Evolutionary conservation across 768 basidiomycete species (phyloP).

Genomic region (Tylopilus balloui): DNA sequence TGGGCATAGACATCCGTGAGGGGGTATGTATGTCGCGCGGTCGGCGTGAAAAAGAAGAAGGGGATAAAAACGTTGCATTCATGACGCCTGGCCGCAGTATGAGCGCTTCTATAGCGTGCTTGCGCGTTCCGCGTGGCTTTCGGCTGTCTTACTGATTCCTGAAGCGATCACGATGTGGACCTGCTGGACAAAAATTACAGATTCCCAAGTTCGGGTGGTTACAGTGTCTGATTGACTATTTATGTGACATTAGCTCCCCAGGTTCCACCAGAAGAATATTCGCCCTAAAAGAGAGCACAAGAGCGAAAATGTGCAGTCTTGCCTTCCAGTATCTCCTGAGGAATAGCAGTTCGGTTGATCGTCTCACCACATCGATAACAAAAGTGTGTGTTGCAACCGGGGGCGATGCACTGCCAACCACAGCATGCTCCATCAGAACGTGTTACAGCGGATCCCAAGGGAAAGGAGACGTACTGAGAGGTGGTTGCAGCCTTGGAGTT

Average conservation of each 20-base stretch:
- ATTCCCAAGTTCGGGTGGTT: not conserved
- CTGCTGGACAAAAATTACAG: not conserved
- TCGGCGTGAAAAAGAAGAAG: constrained; percentile 10
- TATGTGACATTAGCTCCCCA: not conserved
- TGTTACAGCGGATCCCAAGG: not conserved
- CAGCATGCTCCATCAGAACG: not conserved
- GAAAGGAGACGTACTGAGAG: constrained; percentile 43
- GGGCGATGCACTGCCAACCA: constrained; percentile 43
- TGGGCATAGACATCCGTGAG: not conserved
- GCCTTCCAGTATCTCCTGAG: constrained; percentile 30
- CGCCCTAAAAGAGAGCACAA: constrained; percentile 26
- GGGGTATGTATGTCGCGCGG: not conserved
- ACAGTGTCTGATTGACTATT: not conserved
- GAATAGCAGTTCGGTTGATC: constrained; percentile 40
- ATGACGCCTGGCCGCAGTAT: constrained; percentile 10
- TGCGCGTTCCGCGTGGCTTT: not conserved
- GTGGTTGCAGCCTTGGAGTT: constrained; percentile 51
- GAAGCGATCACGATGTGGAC: not conserved
- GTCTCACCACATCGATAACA: constrained; percentile 47
- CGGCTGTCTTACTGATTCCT: not conserved
- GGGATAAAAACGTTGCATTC: constrained; percentile 11
- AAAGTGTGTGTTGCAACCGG: constrained; percentile 56
- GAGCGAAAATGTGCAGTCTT: constrained; percentile 31
- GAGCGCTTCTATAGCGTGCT: constrained; percentile 5
- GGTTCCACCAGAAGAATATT: not conserved